Evolutionary conservation across 495 filamentous ascomycete genomes (phyloP).

Genomic region (Penicillium pancosmium): DNA sequence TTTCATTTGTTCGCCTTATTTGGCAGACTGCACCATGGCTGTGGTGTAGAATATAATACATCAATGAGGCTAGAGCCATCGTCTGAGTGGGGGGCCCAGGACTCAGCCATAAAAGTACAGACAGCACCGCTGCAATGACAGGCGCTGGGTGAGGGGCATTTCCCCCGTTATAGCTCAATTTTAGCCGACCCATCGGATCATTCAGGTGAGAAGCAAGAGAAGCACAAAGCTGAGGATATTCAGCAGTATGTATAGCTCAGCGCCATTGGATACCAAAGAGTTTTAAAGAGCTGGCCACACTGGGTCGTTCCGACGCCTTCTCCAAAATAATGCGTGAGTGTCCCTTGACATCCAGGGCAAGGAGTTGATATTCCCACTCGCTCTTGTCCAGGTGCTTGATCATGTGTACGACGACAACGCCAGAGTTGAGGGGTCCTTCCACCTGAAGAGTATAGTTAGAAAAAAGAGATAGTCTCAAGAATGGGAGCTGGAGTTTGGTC

Average conservation of each 20-base stretch:
- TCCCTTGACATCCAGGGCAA: conserved; percentile 76
- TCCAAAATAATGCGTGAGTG: conserved; percentile 54
- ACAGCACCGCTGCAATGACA: neutral
- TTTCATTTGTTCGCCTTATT: neutral
- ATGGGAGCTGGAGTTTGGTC: neutral
- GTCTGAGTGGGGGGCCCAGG: conserved; percentile 2
- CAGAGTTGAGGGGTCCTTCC: conserved; percentile 75
- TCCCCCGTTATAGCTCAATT: neutral
- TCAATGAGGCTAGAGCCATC: conserved; percentile 7
- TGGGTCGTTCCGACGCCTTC: conserved; percentile 43
- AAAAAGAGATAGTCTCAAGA: neutral
- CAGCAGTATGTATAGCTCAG: conserved; percentile 22
- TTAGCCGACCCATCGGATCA: neutral
- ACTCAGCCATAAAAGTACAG: conserved; percentile 18
- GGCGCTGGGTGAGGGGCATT: neutral
- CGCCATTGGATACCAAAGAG: conserved; percentile 57
- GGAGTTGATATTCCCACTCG: conserved; percentile 79
- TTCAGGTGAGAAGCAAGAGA: conserved; percentile 3
- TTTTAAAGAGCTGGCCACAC: conserved; percentile 44
- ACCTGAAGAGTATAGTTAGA: conserved; percentile 55
- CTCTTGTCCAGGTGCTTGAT: conserved; percentile 60
- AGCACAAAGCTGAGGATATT: no score
- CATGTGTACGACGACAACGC: conserved; percentile 77
- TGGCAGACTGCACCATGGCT: conserved; percentile 2
- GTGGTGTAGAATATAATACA: conserved; percentile 19